Evolutionary conservation across 306 rosid species (phyloP), one percentile per base, ranked within the genome.

Genomic region (Astragalus membranaceus): DNA sequence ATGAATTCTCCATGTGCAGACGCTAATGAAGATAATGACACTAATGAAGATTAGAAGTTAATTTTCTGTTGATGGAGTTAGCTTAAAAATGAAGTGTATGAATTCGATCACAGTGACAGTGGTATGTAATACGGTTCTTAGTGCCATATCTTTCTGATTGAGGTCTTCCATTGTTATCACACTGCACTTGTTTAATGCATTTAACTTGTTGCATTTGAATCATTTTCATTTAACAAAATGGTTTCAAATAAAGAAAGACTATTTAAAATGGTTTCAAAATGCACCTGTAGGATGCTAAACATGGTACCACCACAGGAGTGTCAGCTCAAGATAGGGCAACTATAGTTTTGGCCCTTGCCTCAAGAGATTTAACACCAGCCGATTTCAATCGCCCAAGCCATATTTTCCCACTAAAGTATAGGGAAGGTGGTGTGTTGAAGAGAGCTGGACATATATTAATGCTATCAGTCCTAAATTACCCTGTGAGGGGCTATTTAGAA

Each of bases 371-470:
- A 73, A 87, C 75, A 58, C 95, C 97, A 7, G 85, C 66, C 29
- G 97, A 94, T 70, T 88, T 94, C 85, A 90, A 94, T 74, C 87
- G 99, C 5, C 99, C 99, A 0, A 97, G 99, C 54, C 99, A 94
- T 83, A 89, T 94, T 41, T 94, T 94, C 57, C 99, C 99, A 12
- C 81, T 94, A 26, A 91, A 86, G 81, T 94, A 94, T 75, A 82
- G 95, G 64, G 97, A 94, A 51, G 99, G 99, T 9, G 99, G 99
- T 72, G 97, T 94, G 55, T 77, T 94, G 80, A 94, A 94, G 85
- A 87, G 99, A 80, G 96, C 97, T 8, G 99, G 97, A 65, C 99
- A 94, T 26, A 26, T 23, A n/a, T 23, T 23, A 23, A 23, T 23
- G 26, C 26, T 23, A 23, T 23, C 2, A 23, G 1, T 23, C 26